phyloP scores from a whole-genome alignment of 202 grass and related monocot genomes.

The Elaeis oleifera region DNA sequence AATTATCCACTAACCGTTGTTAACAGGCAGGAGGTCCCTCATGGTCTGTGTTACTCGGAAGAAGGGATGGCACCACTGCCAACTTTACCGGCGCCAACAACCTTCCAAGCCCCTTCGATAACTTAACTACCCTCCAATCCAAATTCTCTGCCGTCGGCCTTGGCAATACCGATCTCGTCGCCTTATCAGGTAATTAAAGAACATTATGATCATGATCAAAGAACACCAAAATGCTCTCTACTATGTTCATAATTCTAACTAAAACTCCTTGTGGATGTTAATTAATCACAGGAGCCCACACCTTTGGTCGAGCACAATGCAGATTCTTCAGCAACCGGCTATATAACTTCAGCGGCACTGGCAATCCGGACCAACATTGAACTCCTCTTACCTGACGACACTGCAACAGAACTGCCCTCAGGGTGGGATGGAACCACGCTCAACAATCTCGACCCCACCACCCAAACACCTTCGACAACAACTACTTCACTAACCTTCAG shows the following conservation, averaged over 20 bases:
- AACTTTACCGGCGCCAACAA: slow-evolving; percentile 23
- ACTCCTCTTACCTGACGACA: background rate
- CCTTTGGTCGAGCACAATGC: too few species aligned
- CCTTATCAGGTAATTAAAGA: slow-evolving; percentile 25
- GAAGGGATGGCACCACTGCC: slow-evolving; percentile 20
- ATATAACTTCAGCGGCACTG: too few species aligned
- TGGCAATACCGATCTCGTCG: slow-evolving; percentile 31
- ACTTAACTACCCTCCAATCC: background rate
- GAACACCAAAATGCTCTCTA: too few species aligned
- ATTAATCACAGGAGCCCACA: too few species aligned
- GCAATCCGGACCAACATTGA: too few species aligned
- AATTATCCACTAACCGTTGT: background rate
- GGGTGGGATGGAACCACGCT: background rate
- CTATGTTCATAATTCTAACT: too few species aligned
- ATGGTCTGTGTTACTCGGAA: slow-evolving; percentile 31
- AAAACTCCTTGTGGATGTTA: too few species aligned
- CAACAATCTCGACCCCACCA: slow-evolving; percentile 21
- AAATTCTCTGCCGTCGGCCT: slow-evolving; percentile 31
- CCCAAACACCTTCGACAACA: slow-evolving; percentile 23
- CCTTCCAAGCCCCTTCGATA: slow-evolving; percentile 14
- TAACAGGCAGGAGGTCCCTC: slow-evolving; percentile 18
- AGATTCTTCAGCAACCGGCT: too few species aligned
- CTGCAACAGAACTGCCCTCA: background rate
- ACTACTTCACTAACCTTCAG: slow-evolving; percentile 15
- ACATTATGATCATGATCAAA: too few species aligned